Evolutionary conservation across 2,329 filamentous ascomycete species (phyloP).

Genomic region (Ophiocordyceps camponoti-floridani): DNA sequence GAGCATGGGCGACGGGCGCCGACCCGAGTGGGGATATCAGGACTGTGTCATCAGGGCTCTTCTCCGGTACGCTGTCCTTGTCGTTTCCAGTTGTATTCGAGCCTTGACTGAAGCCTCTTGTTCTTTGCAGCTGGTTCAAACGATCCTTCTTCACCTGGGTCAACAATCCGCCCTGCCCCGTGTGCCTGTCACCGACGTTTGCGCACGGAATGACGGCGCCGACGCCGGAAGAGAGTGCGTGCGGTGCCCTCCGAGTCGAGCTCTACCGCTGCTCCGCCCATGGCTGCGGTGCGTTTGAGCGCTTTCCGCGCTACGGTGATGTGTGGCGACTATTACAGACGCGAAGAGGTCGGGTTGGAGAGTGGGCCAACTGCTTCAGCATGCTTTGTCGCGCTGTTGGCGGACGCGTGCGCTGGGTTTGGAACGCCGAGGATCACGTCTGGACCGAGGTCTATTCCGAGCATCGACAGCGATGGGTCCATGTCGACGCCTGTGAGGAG

Average conservation of each 20-base stretch:
- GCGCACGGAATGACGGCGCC: slow-evolving; percentile 70
- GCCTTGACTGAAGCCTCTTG: not conserved
- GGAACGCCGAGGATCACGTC: slow-evolving; percentile 93
- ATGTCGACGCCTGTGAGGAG: slow-evolving; percentile 88
- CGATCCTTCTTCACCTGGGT: slow-evolving; percentile 90
- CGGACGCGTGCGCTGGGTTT: slow-evolving; percentile 86
- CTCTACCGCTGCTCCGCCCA: slow-evolving; percentile 71
- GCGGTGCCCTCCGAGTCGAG: slow-evolving; percentile 74
- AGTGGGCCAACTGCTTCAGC: slow-evolving; percentile 98
- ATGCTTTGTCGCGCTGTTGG: slow-evolving; percentile 94
- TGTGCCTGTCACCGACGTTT: slow-evolving; percentile 69
- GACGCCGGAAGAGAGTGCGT: slow-evolving; percentile 74
- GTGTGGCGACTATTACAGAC: slow-evolving; percentile 86
- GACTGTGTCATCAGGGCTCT: slow-evolving; percentile 87
- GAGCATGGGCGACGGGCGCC: slow-evolving; percentile 63
- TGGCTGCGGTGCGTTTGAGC: slow-evolving; percentile 61
- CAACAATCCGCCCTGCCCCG: slow-evolving; percentile 77
- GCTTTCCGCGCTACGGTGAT: slow-evolving; percentile 88
- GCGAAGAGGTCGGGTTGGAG: slow-evolving; percentile 68
- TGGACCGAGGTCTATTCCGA: slow-evolving; percentile 98
- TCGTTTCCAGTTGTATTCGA: not conserved
- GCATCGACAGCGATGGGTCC: slow-evolving; percentile 87
- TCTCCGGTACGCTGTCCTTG: slow-evolving; percentile 42
- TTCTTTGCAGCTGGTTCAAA: slow-evolving; percentile 60
- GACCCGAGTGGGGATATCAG: slow-evolving; percentile 89